Evolutionary conservation across 352 stramenopile genomes (phyloP).

Genomic region (Phytophthora aleatoria): DNA sequence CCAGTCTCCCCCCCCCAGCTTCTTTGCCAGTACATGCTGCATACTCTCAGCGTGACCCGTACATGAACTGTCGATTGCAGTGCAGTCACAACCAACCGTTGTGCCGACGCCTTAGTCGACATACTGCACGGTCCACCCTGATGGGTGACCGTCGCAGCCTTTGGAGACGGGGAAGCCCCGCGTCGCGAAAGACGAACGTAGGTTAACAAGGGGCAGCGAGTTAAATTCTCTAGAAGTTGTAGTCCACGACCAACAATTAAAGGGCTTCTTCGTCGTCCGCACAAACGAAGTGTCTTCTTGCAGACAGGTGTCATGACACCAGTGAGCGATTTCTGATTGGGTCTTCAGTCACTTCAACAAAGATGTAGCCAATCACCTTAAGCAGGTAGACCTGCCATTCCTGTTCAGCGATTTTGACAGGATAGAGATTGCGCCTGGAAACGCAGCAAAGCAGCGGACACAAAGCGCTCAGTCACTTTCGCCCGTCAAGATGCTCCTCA

Average conservation of each 20-base stretch:
- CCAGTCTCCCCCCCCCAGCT: too few species aligned
- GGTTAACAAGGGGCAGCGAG: too few species aligned
- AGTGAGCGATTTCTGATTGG: too few species aligned
- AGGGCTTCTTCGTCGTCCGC: too few species aligned
- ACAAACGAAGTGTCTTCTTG: too few species aligned
- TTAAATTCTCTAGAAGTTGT: too few species aligned
- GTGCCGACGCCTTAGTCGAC: neutral
- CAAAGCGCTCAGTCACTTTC: constrained; percentile 8
- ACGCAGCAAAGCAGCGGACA: constrained; percentile 20
- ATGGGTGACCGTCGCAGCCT: neutral
- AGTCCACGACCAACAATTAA: too few species aligned
- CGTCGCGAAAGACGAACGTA: too few species aligned
- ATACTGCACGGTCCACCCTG: constrained; percentile 16
- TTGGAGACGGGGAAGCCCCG: constrained; percentile 1
- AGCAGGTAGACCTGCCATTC: constrained; percentile 8
- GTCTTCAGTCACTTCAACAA: constrained; percentile 13
- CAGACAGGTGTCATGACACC: neutral
- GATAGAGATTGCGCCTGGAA: constrained; percentile 1
- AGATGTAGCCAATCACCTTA: constrained; percentile 23
- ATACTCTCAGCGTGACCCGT: too few species aligned
- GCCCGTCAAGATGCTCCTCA: constrained; percentile 49
- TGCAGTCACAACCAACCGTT: neutral
- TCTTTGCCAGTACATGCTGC: too few species aligned
- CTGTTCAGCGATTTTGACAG: constrained; percentile 2
- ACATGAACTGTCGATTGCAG: too few species aligned